These are phyloP conservation scores for Penicillium cataractarum DNA, from an alignment of 495 filamentous ascomycete species.

Conservation along the genomic window DNA sequence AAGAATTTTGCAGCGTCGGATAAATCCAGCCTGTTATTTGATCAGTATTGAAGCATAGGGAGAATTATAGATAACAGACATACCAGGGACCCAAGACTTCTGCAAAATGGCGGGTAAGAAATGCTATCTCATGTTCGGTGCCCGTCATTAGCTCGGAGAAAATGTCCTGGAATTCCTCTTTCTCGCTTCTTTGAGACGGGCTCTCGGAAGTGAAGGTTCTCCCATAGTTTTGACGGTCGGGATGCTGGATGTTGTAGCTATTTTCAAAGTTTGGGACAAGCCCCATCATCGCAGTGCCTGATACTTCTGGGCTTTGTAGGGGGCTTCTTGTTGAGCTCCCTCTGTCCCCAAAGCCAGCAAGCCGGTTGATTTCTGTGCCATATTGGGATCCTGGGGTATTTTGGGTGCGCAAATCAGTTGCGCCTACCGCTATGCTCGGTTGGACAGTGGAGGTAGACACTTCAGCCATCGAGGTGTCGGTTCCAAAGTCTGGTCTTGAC, in stretches of 20 bases:
- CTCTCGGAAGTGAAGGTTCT: conserved; percentile 22
- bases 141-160: conserved; percentile 48
- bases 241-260: conserved; percentile 1
- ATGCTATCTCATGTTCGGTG: conserved; percentile 45
- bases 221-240: conserved; percentile 13
- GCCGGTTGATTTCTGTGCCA: background rate
- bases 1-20: conserved; percentile 46
- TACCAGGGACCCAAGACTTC: conserved; percentile 45
- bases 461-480: background rate
- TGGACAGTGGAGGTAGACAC: background rate
- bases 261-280: conserved; percentile 7
- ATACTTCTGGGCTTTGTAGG: conserved; percentile 17
- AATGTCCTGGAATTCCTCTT: conserved; percentile 45
- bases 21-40: conserved; percentile 40
- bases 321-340: conserved; percentile 16
- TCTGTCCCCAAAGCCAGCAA: conserved; percentile 2
- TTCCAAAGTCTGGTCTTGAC: background rate
- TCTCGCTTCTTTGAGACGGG: conserved; percentile 34
- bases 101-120: conserved; percentile 42
- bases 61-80: background rate
- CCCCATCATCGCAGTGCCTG: conserved; percentile 13
- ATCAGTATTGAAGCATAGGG: conserved; percentile 10
- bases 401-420: background rate
- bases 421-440: background rate
- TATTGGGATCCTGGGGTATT: conserved; percentile 5